Percentiles rank a stretch among this genome's conserved stretches.
Conservation (phyloP, 768 basidiomycete genomes). For the Exidia glandulosa region DNA sequence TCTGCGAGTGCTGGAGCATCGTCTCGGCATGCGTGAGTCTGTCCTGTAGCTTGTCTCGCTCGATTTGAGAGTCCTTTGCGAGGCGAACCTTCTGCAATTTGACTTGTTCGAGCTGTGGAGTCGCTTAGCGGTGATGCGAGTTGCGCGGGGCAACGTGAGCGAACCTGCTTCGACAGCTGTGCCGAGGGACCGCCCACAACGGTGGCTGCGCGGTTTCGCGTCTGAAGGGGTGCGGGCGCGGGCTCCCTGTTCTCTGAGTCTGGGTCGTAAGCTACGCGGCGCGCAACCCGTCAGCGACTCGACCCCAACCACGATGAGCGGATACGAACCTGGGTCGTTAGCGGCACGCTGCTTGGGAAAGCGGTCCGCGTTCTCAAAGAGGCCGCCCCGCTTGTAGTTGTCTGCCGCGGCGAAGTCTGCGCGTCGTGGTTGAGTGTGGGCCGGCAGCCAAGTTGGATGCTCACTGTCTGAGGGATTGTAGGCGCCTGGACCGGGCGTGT, state of each 20-base stretch:
- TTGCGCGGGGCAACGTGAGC: neutral
- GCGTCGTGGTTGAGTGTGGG: neutral
- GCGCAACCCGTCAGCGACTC: neutral
- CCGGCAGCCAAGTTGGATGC: neutral
- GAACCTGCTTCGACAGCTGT: neutral
- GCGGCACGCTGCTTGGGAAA: conserved; percentile 35
- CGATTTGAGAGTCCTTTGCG: neutral
- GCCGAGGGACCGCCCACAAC: neutral
- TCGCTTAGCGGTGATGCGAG: neutral
- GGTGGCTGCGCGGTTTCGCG: neutral
- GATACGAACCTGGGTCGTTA: conserved; percentile 30
- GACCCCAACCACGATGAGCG: neutral
- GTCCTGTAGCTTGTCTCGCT: neutral
- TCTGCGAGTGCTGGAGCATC: neutral
- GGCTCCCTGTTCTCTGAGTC: neutral
- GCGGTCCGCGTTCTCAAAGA: conserved; percentile 45
- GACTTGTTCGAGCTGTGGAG: neutral
- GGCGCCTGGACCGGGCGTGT: conserved; percentile 41
- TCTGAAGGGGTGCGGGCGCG: neutral
- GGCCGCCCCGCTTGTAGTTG: conserved; percentile 45
- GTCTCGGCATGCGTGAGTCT: neutral
- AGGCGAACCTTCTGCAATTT: neutral
- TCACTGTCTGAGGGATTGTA: conserved; percentile 35
- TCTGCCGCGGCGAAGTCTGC: conserved; percentile 15
- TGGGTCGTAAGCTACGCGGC: neutral